A percentile compares a stretch with the other conserved stretches of the same genome.
Conservation (phyloP, 2,329 filamentous ascomycete species). For the Alternaria sp. region DNA sequence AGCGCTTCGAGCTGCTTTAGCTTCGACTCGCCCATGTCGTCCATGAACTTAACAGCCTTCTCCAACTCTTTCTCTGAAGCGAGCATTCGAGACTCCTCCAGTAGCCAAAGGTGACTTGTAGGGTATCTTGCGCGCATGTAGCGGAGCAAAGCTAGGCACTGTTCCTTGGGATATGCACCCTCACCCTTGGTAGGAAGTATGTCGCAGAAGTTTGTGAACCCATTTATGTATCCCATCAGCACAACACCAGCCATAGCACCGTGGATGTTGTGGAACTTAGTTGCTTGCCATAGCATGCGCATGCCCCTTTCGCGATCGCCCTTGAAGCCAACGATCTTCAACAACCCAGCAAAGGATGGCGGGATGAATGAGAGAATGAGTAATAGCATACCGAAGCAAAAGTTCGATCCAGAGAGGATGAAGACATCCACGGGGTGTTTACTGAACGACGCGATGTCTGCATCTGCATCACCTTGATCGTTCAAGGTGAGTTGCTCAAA, state of each 20-base stretch:
- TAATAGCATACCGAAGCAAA: slow-evolving; percentile 88
- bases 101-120: slow-evolving; percentile 81
- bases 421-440: slow-evolving; percentile 81
- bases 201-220: slow-evolving; percentile 83
- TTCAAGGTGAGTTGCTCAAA: slow-evolving; percentile 43
- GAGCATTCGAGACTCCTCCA: slow-evolving; percentile 85
- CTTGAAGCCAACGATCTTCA: slow-evolving; percentile 88
- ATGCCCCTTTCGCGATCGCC: slow-evolving; percentile 86
- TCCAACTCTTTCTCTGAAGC: slow-evolving; percentile 72
- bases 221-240: slow-evolving; percentile 87
- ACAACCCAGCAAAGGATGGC: slow-evolving; percentile 84
- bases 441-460: slow-evolving; percentile 71
- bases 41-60: slow-evolving; percentile 72
- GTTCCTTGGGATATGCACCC: slow-evolving; percentile 71
- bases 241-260: slow-evolving; percentile 87
- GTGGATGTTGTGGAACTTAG: slow-evolving; percentile 85
- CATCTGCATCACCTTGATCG: slow-evolving; percentile 53
- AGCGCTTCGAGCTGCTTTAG: slow-evolving; percentile 91
- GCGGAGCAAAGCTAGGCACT: slow-evolving; percentile 71
- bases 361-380: slow-evolving; percentile 93
- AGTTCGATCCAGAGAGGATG: slow-evolving; percentile 85
- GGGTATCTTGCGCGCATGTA: slow-evolving; percentile 83
- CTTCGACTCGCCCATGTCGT: slow-evolving; percentile 67
- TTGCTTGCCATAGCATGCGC: slow-evolving; percentile 88
- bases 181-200: slow-evolving; percentile 75